Base-by-base conservation (phyloP, 73 alveolate species). In the Symbiodinium pilosum region DNA sequence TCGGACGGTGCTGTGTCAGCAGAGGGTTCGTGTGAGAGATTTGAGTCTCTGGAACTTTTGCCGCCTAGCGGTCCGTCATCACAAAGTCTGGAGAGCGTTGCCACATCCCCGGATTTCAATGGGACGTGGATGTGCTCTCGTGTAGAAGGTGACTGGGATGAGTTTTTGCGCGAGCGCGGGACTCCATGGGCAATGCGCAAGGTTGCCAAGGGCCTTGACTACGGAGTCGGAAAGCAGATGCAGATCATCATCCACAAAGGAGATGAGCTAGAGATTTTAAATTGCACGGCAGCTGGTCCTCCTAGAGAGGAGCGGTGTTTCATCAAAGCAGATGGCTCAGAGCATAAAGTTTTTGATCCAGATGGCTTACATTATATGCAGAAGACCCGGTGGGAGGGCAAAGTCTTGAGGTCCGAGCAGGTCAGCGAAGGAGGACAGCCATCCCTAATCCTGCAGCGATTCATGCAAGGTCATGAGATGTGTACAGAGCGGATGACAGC, bases 311-410 rank as follows among this genome's bases (percentile, higher is more conserved):
- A 54, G 20, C 20, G 26, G 73, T 54, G 73, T n/a, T 24, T 16
- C 73, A 54, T 54, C 73, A 54, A 54, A 54, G 73, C 73, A 54
- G 73, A 54, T 54, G 73, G 73, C 73, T 54, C 73, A 54, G 73
- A 54, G 73, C 73, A 54, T 54, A 30, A 54, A 54, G 73, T 54
- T 54, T 54, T 54, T 54, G 73, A 54, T 54, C 73, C 73, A 54
- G 73, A 54, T 54, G 73, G 73, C 32, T n/a, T 54, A 30, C 73
- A 54, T 54, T 54, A 54, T n/a, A 54, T 54, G 73, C 73, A 54
- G 73, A 54, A 30, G 73, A 54, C 73, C 73, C 73, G 26, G 34
- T 54, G 73, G 73, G 73, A 54, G 20, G 73, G 73, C 73, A 54
- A 54, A 54, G 73, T 54, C 73, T 54, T 54, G 26, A 54, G 73